A percentile compares a stretch with the other conserved stretches of the same genome.
Evolutionary conservation across 2,329 filamentous ascomycete species (phyloP).

Genomic region (Botrytis hyacinthi): DNA sequence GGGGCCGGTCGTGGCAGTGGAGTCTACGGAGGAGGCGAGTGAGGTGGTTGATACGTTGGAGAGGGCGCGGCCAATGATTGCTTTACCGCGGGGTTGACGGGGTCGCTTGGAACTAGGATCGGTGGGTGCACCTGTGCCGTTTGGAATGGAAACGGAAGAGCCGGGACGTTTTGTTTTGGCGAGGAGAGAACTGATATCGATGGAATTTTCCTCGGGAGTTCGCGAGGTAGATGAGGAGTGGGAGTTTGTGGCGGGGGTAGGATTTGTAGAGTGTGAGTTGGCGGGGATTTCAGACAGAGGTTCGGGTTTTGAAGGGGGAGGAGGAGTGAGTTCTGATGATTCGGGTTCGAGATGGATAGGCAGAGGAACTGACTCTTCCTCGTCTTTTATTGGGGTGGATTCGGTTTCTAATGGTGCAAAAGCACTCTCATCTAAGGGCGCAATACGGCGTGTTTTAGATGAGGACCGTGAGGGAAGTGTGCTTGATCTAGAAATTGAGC

Average conservation of each 20-base stretch:
- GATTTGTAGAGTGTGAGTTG: conserved; percentile 20
- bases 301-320: not conserved
- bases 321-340: conserved; percentile 21
- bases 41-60: conserved; percentile 56
- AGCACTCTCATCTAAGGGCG: conserved; percentile 27
- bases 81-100: conserved; percentile 27
- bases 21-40: conserved; percentile 42
- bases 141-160: conserved; percentile 21
- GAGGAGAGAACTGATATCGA: conserved; percentile 35
- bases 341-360: conserved; percentile 19
- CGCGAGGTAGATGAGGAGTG: not conserved
- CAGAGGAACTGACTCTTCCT: conserved; percentile 13
- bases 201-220: conserved; percentile 8
- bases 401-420: conserved; percentile 26
- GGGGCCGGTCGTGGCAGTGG: conserved; percentile 36
- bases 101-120: conserved; percentile 33
- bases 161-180: conserved; percentile 34
- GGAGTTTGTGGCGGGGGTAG: conserved; percentile 11
- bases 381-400: conserved; percentile 21
- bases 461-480: conserved; percentile 23
- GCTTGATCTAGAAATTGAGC: conserved; percentile 16
- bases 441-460: conserved; percentile 21
- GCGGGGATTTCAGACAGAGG: conserved; percentile 15
- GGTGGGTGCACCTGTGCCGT: not conserved
- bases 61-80: conserved; percentile 55